Percentiles rank a stretch among this genome's conserved stretches.
Conservation (phyloP, 2,329 filamentous ascomycete genomes). For the Fusarium proliferatum region DNA sequence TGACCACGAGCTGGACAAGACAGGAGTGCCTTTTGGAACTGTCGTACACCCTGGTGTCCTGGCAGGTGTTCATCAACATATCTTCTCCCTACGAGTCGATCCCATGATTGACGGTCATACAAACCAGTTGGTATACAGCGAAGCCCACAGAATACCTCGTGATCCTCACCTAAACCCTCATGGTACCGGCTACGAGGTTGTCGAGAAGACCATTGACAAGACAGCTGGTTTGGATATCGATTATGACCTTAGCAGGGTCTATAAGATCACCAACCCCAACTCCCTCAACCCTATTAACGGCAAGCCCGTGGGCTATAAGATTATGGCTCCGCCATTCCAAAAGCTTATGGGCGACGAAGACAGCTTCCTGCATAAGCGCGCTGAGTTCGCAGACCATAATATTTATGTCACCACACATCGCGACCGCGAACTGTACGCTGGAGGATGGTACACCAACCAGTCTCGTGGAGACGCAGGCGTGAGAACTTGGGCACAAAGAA, state of each 20-base stretch:
- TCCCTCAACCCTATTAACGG: constrained; percentile 44
- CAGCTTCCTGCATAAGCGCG: constrained; percentile 56
- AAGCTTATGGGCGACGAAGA: constrained; percentile 59
- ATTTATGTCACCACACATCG: constrained; percentile 62
- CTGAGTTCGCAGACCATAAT: constrained; percentile 60
- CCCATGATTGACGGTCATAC: constrained; percentile 66
- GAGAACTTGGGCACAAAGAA: constrained; percentile 52
- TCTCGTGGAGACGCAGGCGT: constrained; percentile 49
- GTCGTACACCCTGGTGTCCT: constrained; percentile 72
- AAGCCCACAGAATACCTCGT: constrained; percentile 51
- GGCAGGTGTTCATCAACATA: constrained; percentile 76
- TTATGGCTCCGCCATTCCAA: constrained; percentile 59
- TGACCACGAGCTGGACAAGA: constrained; percentile 65
- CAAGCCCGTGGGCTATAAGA: constrained; percentile 62
- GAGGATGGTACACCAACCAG: constrained; percentile 64
- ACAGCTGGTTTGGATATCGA: constrained; percentile 56
- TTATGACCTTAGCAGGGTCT: constrained; percentile 61
- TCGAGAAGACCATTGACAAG: constrained; percentile 57
- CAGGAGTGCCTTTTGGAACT: constrained; percentile 64
- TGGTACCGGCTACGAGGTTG: constrained; percentile 70
- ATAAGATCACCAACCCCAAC: constrained; percentile 61
- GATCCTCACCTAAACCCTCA: constrained; percentile 67
- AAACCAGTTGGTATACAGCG: constrained; percentile 61
- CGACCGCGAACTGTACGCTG: constrained; percentile 62
- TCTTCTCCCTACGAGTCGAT: constrained; percentile 73